Evolutionary conservation across 2,329 filamentous ascomycete genomes (phyloP).

Genomic region (Paecilomyces variotii): DNA sequence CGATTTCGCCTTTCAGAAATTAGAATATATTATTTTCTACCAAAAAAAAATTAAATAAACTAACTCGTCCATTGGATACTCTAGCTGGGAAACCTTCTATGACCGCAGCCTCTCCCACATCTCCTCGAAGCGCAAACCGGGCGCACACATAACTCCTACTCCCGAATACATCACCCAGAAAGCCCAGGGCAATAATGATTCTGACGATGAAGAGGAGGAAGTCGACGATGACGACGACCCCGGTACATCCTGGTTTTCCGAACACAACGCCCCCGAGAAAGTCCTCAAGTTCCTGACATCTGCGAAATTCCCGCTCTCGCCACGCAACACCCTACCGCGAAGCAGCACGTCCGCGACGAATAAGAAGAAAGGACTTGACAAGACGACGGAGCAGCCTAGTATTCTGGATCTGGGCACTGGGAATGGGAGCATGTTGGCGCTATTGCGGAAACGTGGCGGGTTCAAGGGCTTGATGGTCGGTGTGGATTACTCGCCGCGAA

Average conservation of each 20-base stretch:
- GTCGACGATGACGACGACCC: constrained; percentile 63
- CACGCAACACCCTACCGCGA: constrained; percentile 23
- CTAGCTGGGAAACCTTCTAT: constrained; percentile 57
- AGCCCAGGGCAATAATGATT: constrained; percentile 40
- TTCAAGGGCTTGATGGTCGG: constrained; percentile 69
- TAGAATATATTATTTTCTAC: no score
- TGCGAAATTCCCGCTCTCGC: constrained; percentile 38
- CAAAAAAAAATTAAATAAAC: not conserved
- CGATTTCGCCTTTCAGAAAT: not conserved
- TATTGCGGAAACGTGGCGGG: constrained; percentile 56
- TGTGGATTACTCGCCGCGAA: constrained; percentile 75
- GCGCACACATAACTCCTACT: constrained; percentile 1
- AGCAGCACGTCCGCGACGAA: not conserved
- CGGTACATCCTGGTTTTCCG: constrained; percentile 94
- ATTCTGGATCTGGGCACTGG: constrained; percentile 89
- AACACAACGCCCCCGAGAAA: constrained; percentile 78
- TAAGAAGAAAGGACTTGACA: not conserved
- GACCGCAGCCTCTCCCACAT: constrained; percentile 34
- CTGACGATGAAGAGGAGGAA: constrained; percentile 63
- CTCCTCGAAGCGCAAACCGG: constrained; percentile 17
- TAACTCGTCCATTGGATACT: not conserved
- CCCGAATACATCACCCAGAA: constrained; percentile 4
- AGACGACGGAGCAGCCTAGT: constrained; percentile 13
- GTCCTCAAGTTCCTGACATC: constrained; percentile 61
- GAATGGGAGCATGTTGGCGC: constrained; percentile 85